Percentiles rank a stretch among this genome's conserved stretches.
Evolutionary conservation across 768 basidiomycete species (phyloP).

Genomic region (Boletus reticulatus): DNA sequence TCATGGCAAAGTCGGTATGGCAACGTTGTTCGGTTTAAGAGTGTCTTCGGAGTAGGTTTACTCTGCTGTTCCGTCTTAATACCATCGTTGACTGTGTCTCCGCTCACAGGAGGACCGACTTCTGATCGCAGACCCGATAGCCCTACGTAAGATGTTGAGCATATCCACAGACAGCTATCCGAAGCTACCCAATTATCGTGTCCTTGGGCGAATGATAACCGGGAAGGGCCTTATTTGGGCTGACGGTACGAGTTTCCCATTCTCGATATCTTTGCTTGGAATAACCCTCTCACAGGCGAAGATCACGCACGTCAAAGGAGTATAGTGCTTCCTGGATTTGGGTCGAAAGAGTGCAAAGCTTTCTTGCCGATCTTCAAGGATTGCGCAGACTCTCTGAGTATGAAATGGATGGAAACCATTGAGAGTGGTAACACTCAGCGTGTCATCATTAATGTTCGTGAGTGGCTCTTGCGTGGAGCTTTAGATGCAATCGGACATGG

Average conservation of each 20-base stretch:
- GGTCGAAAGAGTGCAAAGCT: constrained; percentile 46
- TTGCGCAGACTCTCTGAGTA: constrained; percentile 21
- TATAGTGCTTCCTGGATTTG: constrained; percentile 55
- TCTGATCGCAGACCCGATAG: constrained; percentile 46
- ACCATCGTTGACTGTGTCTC: neutral
- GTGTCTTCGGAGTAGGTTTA: constrained; percentile 19
- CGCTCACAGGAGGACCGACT: constrained; percentile 42
- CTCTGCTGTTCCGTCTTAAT: neutral
- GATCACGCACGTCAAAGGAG: constrained; percentile 51
- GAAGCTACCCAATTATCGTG: constrained; percentile 30
- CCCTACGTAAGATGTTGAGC: constrained; percentile 36
- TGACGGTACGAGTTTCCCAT: constrained; percentile 28
- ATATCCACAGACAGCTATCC: constrained; percentile 41
- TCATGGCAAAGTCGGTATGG: constrained; percentile 30
- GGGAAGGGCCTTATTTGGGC: constrained; percentile 40
- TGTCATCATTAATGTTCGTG: constrained; percentile 17
- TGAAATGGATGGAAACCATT: constrained; percentile 20
- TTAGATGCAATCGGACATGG: constrained; percentile 51
- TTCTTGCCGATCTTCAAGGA: constrained; percentile 50
- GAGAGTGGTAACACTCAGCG: neutral
- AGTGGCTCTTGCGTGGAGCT: constrained; percentile 39
- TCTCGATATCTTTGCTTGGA: constrained; percentile 7
- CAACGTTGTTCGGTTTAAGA: constrained; percentile 22
- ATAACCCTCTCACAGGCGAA: constrained; percentile 23
- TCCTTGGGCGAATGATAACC: constrained; percentile 1